Evolutionary conservation across 352 stramenopile genomes (phyloP).

Genomic region (Pythium chondricola): DNA sequence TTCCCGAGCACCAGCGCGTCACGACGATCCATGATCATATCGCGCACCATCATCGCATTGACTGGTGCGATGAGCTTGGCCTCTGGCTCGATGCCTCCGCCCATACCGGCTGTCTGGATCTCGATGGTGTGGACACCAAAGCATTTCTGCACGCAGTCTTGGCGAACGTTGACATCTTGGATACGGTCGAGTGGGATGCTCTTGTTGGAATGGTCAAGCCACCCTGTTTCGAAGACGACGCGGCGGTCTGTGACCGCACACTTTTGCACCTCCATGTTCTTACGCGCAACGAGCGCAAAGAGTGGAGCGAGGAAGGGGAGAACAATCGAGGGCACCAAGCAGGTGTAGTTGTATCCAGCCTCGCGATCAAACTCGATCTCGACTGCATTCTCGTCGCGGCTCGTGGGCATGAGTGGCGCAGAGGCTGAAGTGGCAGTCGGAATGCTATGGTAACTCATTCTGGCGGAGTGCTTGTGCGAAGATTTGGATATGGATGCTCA

Average conservation of each 20-base stretch:
- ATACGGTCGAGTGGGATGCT: slow-evolving; percentile 15
- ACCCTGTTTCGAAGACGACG: slow-evolving; percentile 14
- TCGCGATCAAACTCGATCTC: not conserved
- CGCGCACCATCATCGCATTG: slow-evolving; percentile 17
- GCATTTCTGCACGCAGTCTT: slow-evolving; percentile 15
- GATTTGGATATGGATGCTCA: too few relatives aligned
- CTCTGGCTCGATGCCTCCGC: not conserved
- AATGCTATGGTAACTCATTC: not conserved
- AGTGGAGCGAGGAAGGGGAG: not conserved
- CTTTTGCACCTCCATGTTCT: slow-evolving; percentile 11
- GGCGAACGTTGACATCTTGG: slow-evolving; percentile 16
- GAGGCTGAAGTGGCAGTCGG: not conserved
- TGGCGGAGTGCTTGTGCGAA: not conserved
- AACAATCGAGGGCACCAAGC: not conserved
- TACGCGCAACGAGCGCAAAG: not conserved
- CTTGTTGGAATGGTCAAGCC: slow-evolving; percentile 17
- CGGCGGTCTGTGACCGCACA: slow-evolving; percentile 16
- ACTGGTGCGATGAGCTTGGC: slow-evolving; percentile 8
- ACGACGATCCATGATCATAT: slow-evolving; percentile 12
- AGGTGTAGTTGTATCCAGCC: not conserved
- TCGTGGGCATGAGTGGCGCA: not conserved
- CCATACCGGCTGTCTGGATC: slow-evolving; percentile 8
- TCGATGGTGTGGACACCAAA: slow-evolving; percentile 8
- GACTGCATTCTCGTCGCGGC: not conserved
- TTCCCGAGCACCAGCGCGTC: slow-evolving; percentile 11